A percentile compares a stretch with the other conserved stretches of the same genome.
phyloP scores from a whole-genome alignment of 441 rosid genomes.

The Capsella rubella region DNA sequence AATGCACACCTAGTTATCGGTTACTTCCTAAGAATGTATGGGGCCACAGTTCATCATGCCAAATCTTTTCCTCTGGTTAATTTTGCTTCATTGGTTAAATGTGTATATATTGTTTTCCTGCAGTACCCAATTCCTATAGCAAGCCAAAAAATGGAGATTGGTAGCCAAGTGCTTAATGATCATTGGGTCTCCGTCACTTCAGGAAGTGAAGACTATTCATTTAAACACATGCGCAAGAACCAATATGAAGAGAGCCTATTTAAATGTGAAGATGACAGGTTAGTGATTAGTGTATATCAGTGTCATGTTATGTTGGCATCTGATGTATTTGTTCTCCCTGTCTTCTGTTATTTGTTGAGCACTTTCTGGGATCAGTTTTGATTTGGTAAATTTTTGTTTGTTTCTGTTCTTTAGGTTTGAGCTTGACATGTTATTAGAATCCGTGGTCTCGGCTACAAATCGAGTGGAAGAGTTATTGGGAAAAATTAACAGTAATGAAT shows the following conservation, averaged over 20 bases:
- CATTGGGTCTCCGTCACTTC: conserved; percentile 99
- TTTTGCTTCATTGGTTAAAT: conserved; percentile 29
- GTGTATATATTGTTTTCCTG: conserved; percentile 39
- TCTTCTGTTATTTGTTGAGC: conserved; percentile 20
- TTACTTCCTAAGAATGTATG: conserved; percentile 93
- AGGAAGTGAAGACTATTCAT: conserved; percentile 99
- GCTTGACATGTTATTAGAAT: conserved; percentile 97
- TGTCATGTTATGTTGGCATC: conserved; percentile 4
- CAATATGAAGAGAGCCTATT: conserved; percentile 99
- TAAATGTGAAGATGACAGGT: conserved; percentile 99
- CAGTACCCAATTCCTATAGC: conserved; percentile 91
- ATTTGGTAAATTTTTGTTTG: conserved; percentile 36
- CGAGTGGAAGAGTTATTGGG: conserved; percentile 88
- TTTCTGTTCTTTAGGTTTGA: conserved; percentile 77
- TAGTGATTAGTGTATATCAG: conserved; percentile 26
- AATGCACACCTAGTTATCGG: conserved; percentile 98
- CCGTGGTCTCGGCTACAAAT: conserved; percentile 83
- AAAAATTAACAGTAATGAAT: conserved; percentile 70
- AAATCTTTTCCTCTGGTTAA: conserved; percentile 26
- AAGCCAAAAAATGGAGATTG: conserved; percentile 89
- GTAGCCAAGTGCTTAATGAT: conserved; percentile 87
- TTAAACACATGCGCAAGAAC: conserved; percentile 98
- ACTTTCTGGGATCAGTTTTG: conserved; percentile 18
- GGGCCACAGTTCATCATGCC: conserved; percentile 17
- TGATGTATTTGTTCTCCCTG: not conserved